Evolutionary conservation across 2,329 filamentous ascomycete genomes (phyloP).

Genomic region (Ophiostoma triangulosporum): DNA sequence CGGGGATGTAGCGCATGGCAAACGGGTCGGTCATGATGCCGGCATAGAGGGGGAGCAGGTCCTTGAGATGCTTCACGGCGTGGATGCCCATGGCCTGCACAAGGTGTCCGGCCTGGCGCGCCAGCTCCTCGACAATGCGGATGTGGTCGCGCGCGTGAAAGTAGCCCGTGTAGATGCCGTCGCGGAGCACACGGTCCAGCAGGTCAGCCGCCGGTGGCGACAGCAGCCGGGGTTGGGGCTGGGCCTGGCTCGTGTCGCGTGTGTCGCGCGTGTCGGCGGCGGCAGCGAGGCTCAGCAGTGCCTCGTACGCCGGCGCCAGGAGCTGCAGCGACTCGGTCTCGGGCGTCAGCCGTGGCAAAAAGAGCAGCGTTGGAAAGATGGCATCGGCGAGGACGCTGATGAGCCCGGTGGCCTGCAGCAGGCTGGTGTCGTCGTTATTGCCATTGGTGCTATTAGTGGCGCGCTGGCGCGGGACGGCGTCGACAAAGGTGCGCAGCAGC

Average conservation of each 20-base stretch:
- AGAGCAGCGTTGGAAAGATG: slow-evolving; percentile 58
- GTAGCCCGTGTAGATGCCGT: slow-evolving; percentile 41
- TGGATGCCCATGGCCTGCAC: slow-evolving; percentile 46
- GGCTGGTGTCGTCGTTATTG: slow-evolving; percentile 15
- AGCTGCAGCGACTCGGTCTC: slow-evolving; percentile 54
- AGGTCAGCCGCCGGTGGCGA: slow-evolving; percentile 16
- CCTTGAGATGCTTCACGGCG: slow-evolving; percentile 54
- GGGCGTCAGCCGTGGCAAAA: slow-evolving; percentile 63
- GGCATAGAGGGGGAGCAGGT: slow-evolving; percentile 53
- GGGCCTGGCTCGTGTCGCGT: slow-evolving; percentile 12
- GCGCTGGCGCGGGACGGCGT: slow-evolving; percentile 27
- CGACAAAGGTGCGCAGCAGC: slow-evolving; percentile 41
- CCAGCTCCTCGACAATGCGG: slow-evolving; percentile 41
- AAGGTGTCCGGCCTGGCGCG: slow-evolving; percentile 34
- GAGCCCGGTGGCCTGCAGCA: slow-evolving; percentile 40
- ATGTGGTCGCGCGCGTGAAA: slow-evolving; percentile 46
- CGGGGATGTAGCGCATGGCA: slow-evolving; percentile 36
- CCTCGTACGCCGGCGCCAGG: slow-evolving; percentile 51
- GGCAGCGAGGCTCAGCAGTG: slow-evolving; percentile 44
- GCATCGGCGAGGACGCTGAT: slow-evolving; percentile 55
- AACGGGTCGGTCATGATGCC: slow-evolving; percentile 57
- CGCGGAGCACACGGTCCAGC: slow-evolving; percentile 40
- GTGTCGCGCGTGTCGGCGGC: slow-evolving; percentile 1
- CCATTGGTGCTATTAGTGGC: too few relatives aligned
- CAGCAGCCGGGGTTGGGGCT: background rate